Evolutionary conservation across 345 rosid species (phyloP), one percentile per base, ranked within the genome.

Genomic region (Pugionium dolabratum): DNA sequence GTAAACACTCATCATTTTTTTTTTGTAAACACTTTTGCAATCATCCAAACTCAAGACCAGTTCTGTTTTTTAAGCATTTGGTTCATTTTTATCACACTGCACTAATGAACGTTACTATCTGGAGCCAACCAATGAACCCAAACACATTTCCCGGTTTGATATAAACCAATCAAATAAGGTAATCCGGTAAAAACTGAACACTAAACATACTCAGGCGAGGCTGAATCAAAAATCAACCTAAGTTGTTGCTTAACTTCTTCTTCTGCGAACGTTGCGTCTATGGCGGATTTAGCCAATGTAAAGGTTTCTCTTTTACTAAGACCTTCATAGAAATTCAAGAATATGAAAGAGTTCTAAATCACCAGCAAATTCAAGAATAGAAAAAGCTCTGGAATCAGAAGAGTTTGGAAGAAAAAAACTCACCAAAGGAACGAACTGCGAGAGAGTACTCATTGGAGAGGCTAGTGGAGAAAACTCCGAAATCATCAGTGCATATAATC

Each of bases 391-490:
- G 47, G 54, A 41, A 34, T 9, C 31, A 52, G 2, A 32, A 34
- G 11, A 56, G 28, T 59, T 36, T 42, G n/a, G 1, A 0, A n/a
- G n/a, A n/a, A 2, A 5, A 43, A 42, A 40, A 75, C 90, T 37
- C 44, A 88, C 96, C 89, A 48, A 90, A 91, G 50, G 97, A 62
- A 62, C 85, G 64, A 39, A 96, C 77, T 11, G 99, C 95, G 4
- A 88, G 78, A 58, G 64, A 34, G 72, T 86, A 94, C 79, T 94
- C 97, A 41, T 78, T 68, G 1, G 85, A 81, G 68, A 90, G 86
- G 42, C 78, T 86, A 28, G 99, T 94, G 25, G 97, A 83, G 62
- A 94, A 94, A 55, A 90, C 90, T 27, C 99, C 97, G 1, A 84
- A 47, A 64, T 94, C 99, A 63, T 94, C 99, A 0, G 99, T 94